phyloP scores from a whole-genome alignment of 352 stramenopile genomes.

The Salisapilia sapeloensis region DNA sequence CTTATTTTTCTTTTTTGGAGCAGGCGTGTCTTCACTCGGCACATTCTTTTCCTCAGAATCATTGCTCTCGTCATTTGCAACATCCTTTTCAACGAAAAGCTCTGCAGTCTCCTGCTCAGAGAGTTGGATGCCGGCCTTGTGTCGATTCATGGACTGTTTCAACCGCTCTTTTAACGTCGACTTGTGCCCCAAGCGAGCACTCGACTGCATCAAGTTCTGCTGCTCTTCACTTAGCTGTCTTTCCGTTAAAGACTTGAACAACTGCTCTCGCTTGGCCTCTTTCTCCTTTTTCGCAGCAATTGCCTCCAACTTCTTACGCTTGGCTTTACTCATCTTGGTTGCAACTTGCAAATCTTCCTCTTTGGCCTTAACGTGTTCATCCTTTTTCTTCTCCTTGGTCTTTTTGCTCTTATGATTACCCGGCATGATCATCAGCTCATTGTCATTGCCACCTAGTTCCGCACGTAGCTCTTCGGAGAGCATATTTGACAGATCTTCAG shows the following conservation, averaged over 20 bases:
- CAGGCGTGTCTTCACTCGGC: no score
- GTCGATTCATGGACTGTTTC: constrained; percentile 56
- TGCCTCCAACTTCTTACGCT: constrained; percentile 67
- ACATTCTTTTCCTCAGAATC: constrained; percentile 7
- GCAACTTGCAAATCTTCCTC: constrained; percentile 47
- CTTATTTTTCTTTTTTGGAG: constrained; percentile 5
- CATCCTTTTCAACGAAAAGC: constrained; percentile 15
- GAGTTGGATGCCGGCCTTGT: constrained; percentile 55
- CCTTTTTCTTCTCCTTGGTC: constrained; percentile 17
- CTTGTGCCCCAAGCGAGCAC: constrained; percentile 61
- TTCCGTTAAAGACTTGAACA: constrained; percentile 66
- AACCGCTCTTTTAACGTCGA: constrained; percentile 63
- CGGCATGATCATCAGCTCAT: constrained; percentile 41
- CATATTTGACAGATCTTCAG: constrained; percentile 8
- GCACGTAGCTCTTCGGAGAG: constrained; percentile 46
- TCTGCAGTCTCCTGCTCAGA: constrained; percentile 26
- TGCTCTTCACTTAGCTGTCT: constrained; percentile 41
- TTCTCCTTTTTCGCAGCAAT: constrained; percentile 64
- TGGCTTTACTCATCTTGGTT: constrained; percentile 56
- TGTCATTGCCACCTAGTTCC: constrained; percentile 39
- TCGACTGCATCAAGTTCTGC: constrained; percentile 59
- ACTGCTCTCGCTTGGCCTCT: constrained; percentile 41
- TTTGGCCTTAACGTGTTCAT: constrained; percentile 18
- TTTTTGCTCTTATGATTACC: constrained; percentile 31
- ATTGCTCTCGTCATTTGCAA: constrained; percentile 4